Evolutionary conservation across 1,139 yeast species (phyloP).

Genomic region (Geotrichum cucujoidarum): DNA sequence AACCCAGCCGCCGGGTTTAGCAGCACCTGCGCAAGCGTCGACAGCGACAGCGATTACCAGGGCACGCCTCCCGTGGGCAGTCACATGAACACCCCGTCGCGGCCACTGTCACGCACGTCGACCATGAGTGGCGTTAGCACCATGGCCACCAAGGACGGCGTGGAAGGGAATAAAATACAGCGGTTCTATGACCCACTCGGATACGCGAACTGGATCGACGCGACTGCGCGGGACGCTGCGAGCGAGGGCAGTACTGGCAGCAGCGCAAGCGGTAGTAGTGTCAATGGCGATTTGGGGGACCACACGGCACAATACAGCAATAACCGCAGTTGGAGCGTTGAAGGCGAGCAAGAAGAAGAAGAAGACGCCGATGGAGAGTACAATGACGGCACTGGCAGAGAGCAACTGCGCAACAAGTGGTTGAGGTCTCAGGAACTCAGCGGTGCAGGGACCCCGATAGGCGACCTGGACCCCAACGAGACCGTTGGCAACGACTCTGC

Average conservation of each 20-base stretch:
- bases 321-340: too few relatives aligned
- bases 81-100: constrained; percentile 32
- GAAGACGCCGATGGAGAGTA: too few relatives aligned
- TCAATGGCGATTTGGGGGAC: background rate
- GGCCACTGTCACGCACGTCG: constrained; percentile 59
- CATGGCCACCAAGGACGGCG: constrained; percentile 68
- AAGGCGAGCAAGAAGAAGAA: too few relatives aligned
- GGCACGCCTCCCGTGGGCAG: background rate
- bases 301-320: too few relatives aligned
- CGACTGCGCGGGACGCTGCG: constrained; percentile 17
- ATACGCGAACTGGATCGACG: constrained; percentile 27
- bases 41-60: constrained; percentile 34
- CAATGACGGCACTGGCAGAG: too few relatives aligned
- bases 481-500: too few relatives aligned
- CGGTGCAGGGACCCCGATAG: too few relatives aligned
- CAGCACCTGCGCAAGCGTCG: constrained; percentile 32
- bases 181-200: constrained; percentile 41
- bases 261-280: background rate
- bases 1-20: background rate
- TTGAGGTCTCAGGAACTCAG: too few relatives aligned
- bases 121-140: constrained; percentile 62
- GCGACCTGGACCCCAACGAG: too few relatives aligned
- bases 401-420: too few relatives aligned
- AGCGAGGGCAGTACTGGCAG: background rate
- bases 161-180: constrained; percentile 58